Evolutionary conservation across 805 yeast species (phyloP).

Genomic region (Zygoascus flipseniorum): DNA sequence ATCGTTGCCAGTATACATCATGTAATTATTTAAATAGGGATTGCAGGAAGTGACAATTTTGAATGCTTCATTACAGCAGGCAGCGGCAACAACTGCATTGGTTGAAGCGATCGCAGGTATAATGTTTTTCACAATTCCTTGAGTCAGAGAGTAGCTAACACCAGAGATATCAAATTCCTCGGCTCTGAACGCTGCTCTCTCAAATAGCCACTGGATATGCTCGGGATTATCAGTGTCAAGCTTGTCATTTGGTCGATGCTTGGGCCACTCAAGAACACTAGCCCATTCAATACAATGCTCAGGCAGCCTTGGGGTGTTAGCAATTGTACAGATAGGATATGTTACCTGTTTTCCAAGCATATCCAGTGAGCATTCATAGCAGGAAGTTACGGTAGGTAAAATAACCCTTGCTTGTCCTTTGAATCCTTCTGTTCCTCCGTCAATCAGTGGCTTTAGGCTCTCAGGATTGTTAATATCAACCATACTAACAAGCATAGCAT

Average conservation of each 20-base stretch:
- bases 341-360: constrained; percentile 52
- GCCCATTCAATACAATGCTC: constrained; percentile 96
- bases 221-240: constrained; percentile 64
- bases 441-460: constrained; percentile 60
- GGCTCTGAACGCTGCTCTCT: constrained; percentile 52
- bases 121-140: constrained; percentile 86
- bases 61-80: constrained; percentile 79
- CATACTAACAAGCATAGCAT: constrained; percentile 54
- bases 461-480: constrained; percentile 43
- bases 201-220: constrained; percentile 57
- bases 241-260: constrained; percentile 29
- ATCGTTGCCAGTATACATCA: constrained; percentile 80
- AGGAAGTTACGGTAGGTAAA: constrained; percentile 74
- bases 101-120: constrained; percentile 94
- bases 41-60: constrained; percentile 65
- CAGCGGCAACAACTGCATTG: constrained; percentile 84
- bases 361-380: constrained; percentile 86
- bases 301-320: constrained; percentile 87
- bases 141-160: constrained; percentile 59
- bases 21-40: constrained; percentile 63
- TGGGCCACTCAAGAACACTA: constrained; percentile 65
- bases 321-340: constrained; percentile 88
- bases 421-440: constrained; percentile 95
- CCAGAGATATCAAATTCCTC: constrained; percentile 54
- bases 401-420: constrained; percentile 86